These are phyloP conservation scores for Stentor roeselii DNA, from an alignment of 73 alveolate genomes.

Conservation along the genomic window DNA sequence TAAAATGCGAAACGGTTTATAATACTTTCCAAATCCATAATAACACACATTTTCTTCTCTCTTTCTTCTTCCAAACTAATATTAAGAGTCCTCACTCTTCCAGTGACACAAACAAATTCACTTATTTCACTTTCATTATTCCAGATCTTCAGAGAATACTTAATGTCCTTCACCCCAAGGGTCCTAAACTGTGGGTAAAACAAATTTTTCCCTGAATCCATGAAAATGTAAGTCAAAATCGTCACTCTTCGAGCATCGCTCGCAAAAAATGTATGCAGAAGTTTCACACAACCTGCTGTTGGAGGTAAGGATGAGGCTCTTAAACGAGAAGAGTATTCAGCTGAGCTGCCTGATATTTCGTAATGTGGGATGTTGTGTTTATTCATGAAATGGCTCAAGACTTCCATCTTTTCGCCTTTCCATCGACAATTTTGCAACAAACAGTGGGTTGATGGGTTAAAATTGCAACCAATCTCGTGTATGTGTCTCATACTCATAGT, in stretches of 20 bases:
- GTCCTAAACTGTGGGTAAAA: constrained; percentile 28
- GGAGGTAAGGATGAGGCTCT: neutral
- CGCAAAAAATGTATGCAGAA: constrained; percentile 29
- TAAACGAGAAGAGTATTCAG: constrained; percentile 30
- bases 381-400: neutral
- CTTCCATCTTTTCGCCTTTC: neutral
- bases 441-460: constrained; percentile 15
- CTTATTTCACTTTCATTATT: neutral
- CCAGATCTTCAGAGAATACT: constrained; percentile 22
- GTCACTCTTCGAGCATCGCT: constrained; percentile 8
- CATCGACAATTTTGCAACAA: constrained; percentile 1
- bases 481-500: neutral
- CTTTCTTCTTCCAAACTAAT: constrained; percentile 30
- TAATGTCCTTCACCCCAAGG: neutral
- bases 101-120: neutral
- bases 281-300: constrained; percentile 25
- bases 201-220: constrained; percentile 30
- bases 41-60: neutral
- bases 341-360: constrained; percentile 9
- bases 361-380: constrained; percentile 28
- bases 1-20: constrained; percentile 15
- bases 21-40: neutral
- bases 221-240: constrained; percentile 10
- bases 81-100: constrained; percentile 1
- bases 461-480: constrained; percentile 20